phyloP scores from a whole-genome alignment of 495 filamentous ascomycete species.

The Staphylotrichum longicolle region DNA sequence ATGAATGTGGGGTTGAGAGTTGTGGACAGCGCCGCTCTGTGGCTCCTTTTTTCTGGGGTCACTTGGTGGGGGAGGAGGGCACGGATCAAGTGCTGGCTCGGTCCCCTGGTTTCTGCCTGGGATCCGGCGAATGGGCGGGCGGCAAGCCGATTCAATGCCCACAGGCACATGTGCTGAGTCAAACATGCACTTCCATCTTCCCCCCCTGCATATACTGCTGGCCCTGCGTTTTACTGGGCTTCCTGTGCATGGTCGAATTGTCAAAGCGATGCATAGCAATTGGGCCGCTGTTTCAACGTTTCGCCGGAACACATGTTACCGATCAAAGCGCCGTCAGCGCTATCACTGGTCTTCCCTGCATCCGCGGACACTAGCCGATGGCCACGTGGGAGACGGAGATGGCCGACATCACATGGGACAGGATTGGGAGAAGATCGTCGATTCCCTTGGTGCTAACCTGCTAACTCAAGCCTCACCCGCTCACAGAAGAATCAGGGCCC shows the following conservation, averaged over 20 bases:
- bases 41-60: not conserved
- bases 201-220: too few species aligned
- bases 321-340: not conserved
- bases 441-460: not conserved
- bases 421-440: slow-evolving; percentile 11
- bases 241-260: too few species aligned
- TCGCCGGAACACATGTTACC: not conserved
- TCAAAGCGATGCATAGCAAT: too few species aligned
- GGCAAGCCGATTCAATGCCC: not conserved
- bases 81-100: slow-evolving; percentile 2
- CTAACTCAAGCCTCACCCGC: not conserved
- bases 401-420: not conserved
- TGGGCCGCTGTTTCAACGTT: not conserved
- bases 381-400: slow-evolving; percentile 5
- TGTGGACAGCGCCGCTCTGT: not conserved
- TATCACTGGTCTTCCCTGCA: too few species aligned
- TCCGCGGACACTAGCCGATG: not conserved
- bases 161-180: too few species aligned
- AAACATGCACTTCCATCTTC: not conserved
- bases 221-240: too few species aligned
- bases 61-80: slow-evolving; percentile 3
- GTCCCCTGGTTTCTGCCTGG: not conserved
- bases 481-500: not conserved
- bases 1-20: slow-evolving; percentile 8
- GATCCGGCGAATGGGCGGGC: not conserved